Base-by-base conservation (phyloP, 2,329 filamentous ascomycete species). In the Cercospora brassicicola region DNA sequence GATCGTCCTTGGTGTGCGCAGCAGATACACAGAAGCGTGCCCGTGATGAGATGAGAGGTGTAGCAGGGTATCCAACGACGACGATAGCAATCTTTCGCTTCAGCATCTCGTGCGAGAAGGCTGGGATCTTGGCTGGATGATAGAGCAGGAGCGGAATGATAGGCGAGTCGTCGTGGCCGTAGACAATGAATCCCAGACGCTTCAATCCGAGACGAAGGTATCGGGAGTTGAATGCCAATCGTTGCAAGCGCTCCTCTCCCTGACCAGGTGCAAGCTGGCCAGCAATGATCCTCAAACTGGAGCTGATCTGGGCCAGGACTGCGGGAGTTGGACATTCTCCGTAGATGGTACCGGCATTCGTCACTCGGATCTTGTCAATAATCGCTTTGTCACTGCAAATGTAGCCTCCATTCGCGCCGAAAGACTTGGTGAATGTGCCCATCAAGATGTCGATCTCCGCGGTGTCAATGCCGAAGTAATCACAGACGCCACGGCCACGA, bases 51-150 rank as follows among this genome's bases (percentile, higher is more conserved):
- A 98, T 96, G 56, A 99, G 87, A 1, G 95, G 95, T 2, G 95
- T 99, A 8, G 94, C 95, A 5, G 95, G 95, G 79, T 99, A 99
- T 62, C 94, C 95, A 69, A 99, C 95, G 56, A 99, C 92, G 45
- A 99, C 95, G 62, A 98, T 92, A 0, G 94, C 95, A 74, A 99
- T 98, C 81, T 97, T 98, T 77, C 95, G 92, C 82, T 92, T 92
- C 69, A 98, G 88, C 95, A 99, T 98, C 81, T 98, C 95, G 79
- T 97, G 95, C 60, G 93, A 97, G 81, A 99, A 99, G 67, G 95
- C 94, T 4, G 94, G 92, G 86, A 99, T 97, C 84, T 99, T 99
- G 76, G 92, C 95, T n/a, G 95, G 95, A 82, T 98, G 93, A 85
- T 97, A 99, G 30, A 99, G 89, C 77, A 97, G 87, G 73, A 99